Percentiles rank a stretch among this genome's conserved stretches.
phyloP scores from a whole-genome alignment of 1,139 yeast species.

The Nakaseomyces uthaithaninus region DNA sequence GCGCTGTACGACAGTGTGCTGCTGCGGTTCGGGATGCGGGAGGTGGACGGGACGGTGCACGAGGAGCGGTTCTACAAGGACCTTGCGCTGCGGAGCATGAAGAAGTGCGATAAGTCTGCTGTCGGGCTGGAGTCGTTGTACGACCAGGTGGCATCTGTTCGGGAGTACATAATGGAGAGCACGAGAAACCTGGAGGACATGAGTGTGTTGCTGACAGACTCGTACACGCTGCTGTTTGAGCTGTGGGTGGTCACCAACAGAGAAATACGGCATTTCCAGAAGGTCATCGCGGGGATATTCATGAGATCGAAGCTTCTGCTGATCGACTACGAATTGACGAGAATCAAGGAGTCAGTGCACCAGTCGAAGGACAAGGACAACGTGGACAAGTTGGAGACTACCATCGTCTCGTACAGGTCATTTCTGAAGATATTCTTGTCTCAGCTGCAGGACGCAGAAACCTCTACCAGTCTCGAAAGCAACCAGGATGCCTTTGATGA shows the following conservation, averaged over 20 bases:
- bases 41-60: not conserved
- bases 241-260: conserved; percentile 23
- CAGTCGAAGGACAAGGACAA: conserved; percentile 7
- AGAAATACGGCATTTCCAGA: conserved; percentile 16
- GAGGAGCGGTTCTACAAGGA: conserved; percentile 19
- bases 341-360: conserved; percentile 4
- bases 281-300: conserved; percentile 20
- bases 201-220: conserved; percentile 15
- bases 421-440: conserved; percentile 31
- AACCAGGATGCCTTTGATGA: conserved; percentile 27
- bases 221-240: conserved; percentile 22
- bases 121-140: conserved; percentile 18
- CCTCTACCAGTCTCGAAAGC: conserved; percentile 23
- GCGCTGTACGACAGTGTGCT: conserved; percentile 18
- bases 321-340: conserved; percentile 23
- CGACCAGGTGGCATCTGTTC: conserved; percentile 12
- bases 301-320: conserved; percentile 23
- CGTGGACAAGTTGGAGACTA: conserved; percentile 12
- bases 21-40: conserved; percentile 19
- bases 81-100: conserved; percentile 21
- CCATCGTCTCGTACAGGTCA: conserved; percentile 19
- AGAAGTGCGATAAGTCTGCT: conserved; percentile 25
- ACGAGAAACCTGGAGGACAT: conserved; percentile 7
- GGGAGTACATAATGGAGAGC: conserved; percentile 13
- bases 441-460: conserved; percentile 31